Evolutionary conservation across 495 filamentous ascomycete species (phyloP), one percentile per base, ranked within the genome.

Genomic region (Podospora pseudocomata): DNA sequence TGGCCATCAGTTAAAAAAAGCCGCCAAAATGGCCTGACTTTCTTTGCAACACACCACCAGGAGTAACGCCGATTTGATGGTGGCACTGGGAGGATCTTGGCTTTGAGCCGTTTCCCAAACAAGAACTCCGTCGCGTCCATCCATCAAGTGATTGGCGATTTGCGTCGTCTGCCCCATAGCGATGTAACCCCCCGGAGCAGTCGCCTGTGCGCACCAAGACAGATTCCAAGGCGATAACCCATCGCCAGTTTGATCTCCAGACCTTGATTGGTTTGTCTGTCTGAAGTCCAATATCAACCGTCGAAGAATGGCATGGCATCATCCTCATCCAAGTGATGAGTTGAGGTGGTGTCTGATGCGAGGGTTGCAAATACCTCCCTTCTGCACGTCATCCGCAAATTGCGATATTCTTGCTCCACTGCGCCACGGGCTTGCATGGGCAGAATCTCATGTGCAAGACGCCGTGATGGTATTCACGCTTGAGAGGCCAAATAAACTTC

Each of bases 41-140:
- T 64, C 62, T 32, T 23, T 39, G 34, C 16, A 19, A 28, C 49
- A 49, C 63, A 65, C 34, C 67, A 27, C 28, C 39, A 67, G 67
- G 64, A 70, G 67, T 59, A 32, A 27, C 57, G 44, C 60, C 70
- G 67, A 70, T 70, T 67, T 72, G 67, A 65, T 57, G 57, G 65
- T 61, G 57, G 32, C 49, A 57, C 64, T 54, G 9, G 27, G 7
- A 11, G 49, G 2, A 23, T 65, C 39, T 18, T 30, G 15, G 16
- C 27, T 16, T 34, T 28, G 59, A 49, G 11, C 65, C 27, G 65
- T 55, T 63, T 64, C 55, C 55, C 18, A 58, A 58, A 58, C n/a
- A 58, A 58, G 55, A 58, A 26, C 55, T 6, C n/a, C 23, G 19
- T 58, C 55, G 26, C n/a, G 55, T 58, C n/a, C 3, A 58, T 4